Evolutionary conservation across 2,329 filamentous ascomycete species (phyloP), one percentile per base, ranked within the genome.

Genomic region (Pyrenochaeta sp.): DNA sequence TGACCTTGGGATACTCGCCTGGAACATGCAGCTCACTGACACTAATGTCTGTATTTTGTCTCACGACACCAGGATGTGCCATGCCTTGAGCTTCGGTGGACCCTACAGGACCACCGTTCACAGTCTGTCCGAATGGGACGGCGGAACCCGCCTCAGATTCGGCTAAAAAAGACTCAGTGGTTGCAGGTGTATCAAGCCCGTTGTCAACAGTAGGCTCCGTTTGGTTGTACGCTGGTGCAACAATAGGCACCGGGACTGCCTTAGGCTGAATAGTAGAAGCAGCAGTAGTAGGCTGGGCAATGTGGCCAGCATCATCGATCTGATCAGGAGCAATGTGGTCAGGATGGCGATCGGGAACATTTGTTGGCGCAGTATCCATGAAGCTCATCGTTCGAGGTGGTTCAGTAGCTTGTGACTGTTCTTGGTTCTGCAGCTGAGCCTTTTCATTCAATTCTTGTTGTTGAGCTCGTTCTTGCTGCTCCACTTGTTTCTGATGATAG

Each of bases 11-110:
- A 68, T 83, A 92, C 61, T 88, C 82, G 10, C 89, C 89, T 3
- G 89, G 89, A 15, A 92, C 83, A 67, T 90, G 87, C 45, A 91
- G 75, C 66, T 88, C 83, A 49, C 86, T 87, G 39, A 90, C 84
- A 23, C 75, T 79, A 21, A 80, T 67, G 56, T 80, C 77, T 5
- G 80, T 82, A 45, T 81, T 73, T 36, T 79, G 77, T 48, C 80
- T 70, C 23, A 75, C 63, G 31, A 81, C 70, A 5, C 83, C 85
- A 11, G 82, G 79, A 6, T 81, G 78, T 60, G 82, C 69, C 21
- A 70, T 57, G 17, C 48, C 49, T 12, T 64, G 49, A 17, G 61
- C 48, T 4, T 64, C 55, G 10, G 62, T 48, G 11, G 63, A 30
- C 12, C 54, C 61, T 21, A 62, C 63, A 40, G 63, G 58, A 10